Evolutionary conservation across 371 early-diverging fungal genomes (phyloP).

Genomic region (Gilbertella persicaria): DNA sequence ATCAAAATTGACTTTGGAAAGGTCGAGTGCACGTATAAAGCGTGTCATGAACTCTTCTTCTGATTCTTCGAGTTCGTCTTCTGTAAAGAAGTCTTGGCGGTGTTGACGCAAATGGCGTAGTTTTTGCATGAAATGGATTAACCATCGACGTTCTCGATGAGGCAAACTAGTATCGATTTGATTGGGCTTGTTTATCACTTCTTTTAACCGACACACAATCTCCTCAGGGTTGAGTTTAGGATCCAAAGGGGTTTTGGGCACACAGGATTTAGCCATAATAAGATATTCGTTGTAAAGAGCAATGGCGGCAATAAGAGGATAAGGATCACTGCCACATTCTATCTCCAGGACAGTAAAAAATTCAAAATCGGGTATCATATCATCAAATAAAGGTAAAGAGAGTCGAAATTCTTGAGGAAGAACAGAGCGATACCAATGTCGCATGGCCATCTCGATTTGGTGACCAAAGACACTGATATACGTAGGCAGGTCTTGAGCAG

Average conservation of each 20-base stretch:
- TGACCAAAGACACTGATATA: slow-evolving; percentile 35
- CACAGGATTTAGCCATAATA: slow-evolving; percentile 19
- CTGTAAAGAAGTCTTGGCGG: neutral
- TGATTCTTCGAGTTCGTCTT: slow-evolving; percentile 11
- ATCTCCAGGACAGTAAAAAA: slow-evolving; percentile 17
- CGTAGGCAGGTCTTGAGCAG: slow-evolving; percentile 8
- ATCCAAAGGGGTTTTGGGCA: slow-evolving; percentile 8
- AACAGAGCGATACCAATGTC: slow-evolving; percentile 33
- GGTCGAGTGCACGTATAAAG: slow-evolving; percentile 4
- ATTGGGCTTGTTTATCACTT: neutral
- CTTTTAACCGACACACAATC: neutral
- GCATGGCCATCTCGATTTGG: slow-evolving; percentile 38
- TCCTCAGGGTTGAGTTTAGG: neutral
- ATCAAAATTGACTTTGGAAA: slow-evolving; percentile 7
- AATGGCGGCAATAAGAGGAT: slow-evolving; percentile 22
- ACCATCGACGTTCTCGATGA: neutral
- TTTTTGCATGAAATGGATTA: neutral
- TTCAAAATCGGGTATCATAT: slow-evolving; percentile 14
- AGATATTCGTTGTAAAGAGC: slow-evolving; percentile 30
- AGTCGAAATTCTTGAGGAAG: slow-evolving; percentile 27
- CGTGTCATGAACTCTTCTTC: slow-evolving; percentile 19
- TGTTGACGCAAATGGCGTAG: neutral
- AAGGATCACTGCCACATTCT: slow-evolving; percentile 15
- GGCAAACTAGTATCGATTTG: neutral
- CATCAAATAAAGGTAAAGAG: slow-evolving; percentile 35